phyloP scores from a whole-genome alignment of 2,329 filamentous ascomycete species.

The Cercospora sojina region DNA sequence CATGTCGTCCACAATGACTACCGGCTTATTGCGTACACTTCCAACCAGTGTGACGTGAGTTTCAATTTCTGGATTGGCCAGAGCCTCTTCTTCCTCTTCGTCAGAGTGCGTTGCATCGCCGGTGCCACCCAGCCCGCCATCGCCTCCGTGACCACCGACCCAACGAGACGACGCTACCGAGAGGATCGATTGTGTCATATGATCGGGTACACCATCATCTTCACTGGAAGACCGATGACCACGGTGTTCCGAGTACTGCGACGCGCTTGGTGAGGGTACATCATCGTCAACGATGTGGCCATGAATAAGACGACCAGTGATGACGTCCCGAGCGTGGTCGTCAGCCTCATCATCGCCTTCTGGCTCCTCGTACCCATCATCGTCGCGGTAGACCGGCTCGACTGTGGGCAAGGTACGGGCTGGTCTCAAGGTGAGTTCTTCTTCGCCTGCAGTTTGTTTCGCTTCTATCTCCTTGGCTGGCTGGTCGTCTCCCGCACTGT shows the following conservation, averaged over 20 bases:
- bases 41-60: constrained; percentile 97
- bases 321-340: constrained; percentile 77
- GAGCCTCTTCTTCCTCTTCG: constrained; percentile 91
- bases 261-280: constrained; percentile 74
- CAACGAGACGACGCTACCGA: constrained; percentile 74
- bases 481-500: constrained; percentile 28
- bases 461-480: background rate
- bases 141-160: constrained; percentile 41
- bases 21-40: constrained; percentile 81
- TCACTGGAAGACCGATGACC: constrained; percentile 49
- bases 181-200: constrained; percentile 78
- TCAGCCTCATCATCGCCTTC: constrained; percentile 39
- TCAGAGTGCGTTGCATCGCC: constrained; percentile 78
- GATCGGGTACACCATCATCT: constrained; percentile 63
- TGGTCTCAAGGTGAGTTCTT: constrained; percentile 22
- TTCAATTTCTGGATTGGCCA: constrained; percentile 76
- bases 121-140: constrained; percentile 71
- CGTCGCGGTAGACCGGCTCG: constrained; percentile 26
- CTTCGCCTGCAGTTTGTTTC: constrained; percentile 1
- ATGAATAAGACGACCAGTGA: constrained; percentile 84
- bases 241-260: constrained; percentile 55
- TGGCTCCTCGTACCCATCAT: constrained; percentile 38
- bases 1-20: constrained; percentile 98
- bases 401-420: constrained; percentile 32
- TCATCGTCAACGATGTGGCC: constrained; percentile 87